These are phyloP conservation scores for Xanthoconium separans DNA, from an alignment of 1,284 basidiomycete genomes.

Conservation along the genomic window DNA sequence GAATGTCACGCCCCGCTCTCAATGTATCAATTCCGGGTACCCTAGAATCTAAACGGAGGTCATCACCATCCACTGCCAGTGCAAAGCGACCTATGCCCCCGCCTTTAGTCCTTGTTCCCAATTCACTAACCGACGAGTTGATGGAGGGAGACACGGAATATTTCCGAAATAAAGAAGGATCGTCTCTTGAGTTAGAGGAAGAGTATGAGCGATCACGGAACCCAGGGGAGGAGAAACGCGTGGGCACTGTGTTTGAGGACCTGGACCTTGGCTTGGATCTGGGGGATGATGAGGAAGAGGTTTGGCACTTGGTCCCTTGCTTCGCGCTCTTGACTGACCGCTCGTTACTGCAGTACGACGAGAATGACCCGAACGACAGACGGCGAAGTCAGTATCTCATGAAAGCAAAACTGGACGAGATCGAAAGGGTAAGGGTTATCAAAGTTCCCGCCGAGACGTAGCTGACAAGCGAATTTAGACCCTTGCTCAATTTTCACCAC, in stretches of 20 bases:
- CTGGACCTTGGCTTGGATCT: slow-evolving; percentile 67
- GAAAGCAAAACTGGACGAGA: slow-evolving; percentile 69
- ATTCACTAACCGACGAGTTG: slow-evolving; percentile 23
- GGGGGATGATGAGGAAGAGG: slow-evolving; percentile 33
- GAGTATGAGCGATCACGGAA: slow-evolving; percentile 42
- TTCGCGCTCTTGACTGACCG: slow-evolving; percentile 12
- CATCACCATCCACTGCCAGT: slow-evolving; percentile 28
- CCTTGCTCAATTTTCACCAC: slow-evolving; percentile 69
- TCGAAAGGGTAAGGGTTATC: slow-evolving; percentile 56
- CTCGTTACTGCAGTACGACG: slow-evolving; percentile 49
- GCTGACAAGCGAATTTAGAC: slow-evolving; percentile 40
- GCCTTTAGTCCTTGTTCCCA: slow-evolving; percentile 47
- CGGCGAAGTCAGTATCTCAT: slow-evolving; percentile 69
- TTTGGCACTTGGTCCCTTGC: slow-evolving; percentile 7
- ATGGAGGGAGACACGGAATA: slow-evolving; percentile 15
- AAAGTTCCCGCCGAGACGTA: not conserved
- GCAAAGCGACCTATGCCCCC: slow-evolving; percentile 43
- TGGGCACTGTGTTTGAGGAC: slow-evolving; percentile 68
- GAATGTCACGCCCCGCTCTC: slow-evolving; percentile 40
- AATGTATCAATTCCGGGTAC: slow-evolving; percentile 28
- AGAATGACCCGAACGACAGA: slow-evolving; percentile 66
- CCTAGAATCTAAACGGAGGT: slow-evolving; percentile 26
- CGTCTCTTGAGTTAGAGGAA: slow-evolving; percentile 30
- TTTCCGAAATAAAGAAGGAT: slow-evolving; percentile 26
- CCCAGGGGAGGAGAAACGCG: slow-evolving; percentile 56